Evolutionary conservation across 1,284 basidiomycete genomes (phyloP).

Genomic region (Ceratorhiza oryzae-sativae): DNA sequence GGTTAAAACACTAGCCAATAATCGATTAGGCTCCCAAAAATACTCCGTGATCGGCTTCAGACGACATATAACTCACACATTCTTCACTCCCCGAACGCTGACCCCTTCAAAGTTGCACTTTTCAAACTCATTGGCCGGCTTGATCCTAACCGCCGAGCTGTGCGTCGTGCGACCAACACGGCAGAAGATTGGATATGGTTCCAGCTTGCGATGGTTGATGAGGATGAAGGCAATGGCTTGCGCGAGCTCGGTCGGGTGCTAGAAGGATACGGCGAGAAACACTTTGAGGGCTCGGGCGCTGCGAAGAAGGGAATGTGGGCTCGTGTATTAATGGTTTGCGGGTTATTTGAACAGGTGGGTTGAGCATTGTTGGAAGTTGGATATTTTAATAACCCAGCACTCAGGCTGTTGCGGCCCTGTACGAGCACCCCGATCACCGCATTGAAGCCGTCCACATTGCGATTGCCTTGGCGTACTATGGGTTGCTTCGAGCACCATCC

Average conservation of each 20-base stretch:
- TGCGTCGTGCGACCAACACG: slow-evolving; percentile 84
- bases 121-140: slow-evolving; percentile 96
- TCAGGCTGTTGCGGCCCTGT: slow-evolving; percentile 87
- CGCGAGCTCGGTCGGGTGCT: slow-evolving; percentile 82
- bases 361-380: background rate
- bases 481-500: slow-evolving; percentile 83
- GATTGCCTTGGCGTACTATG: slow-evolving; percentile 92
- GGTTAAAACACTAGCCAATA: background rate
- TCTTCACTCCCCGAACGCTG: slow-evolving; percentile 81
- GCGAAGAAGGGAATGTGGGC: slow-evolving; percentile 80
- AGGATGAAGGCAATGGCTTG: slow-evolving; percentile 81
- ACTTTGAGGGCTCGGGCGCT: slow-evolving; percentile 79
- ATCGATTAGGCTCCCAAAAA: slow-evolving; percentile 69
- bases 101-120: slow-evolving; percentile 94
- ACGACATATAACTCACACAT: slow-evolving; percentile 93
- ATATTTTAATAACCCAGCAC: slow-evolving; percentile 18
- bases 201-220: slow-evolving; percentile 89
- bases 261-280: slow-evolving; percentile 86
- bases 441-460: slow-evolving; percentile 96
- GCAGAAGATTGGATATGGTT: slow-evolving; percentile 99
- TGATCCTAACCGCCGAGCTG: slow-evolving; percentile 82
- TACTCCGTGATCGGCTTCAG: slow-evolving; percentile 83
- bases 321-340: slow-evolving; percentile 87
- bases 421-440: slow-evolving; percentile 87
- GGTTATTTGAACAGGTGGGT: slow-evolving; percentile 89